Percentiles rank a stretch among this genome's conserved stretches.
phyloP scores from a whole-genome alignment of 495 filamentous ascomycete species.

The Friedmanniomyces simplex region DNA sequence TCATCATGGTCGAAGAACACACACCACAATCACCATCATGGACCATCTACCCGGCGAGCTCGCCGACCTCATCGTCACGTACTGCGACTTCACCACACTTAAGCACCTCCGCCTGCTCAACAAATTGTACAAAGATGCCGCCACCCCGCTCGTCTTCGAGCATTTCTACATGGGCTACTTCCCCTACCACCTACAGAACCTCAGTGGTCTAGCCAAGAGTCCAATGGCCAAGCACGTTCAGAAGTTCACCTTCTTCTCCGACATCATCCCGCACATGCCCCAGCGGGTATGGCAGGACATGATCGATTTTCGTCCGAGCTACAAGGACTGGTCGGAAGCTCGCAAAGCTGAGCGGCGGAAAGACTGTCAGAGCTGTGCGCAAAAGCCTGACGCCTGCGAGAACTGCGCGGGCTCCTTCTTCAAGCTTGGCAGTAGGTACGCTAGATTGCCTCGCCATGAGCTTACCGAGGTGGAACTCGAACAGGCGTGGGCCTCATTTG shows the following conservation, averaged over 20 bases:
- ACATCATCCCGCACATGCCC: background rate
- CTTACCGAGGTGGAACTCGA: background rate
- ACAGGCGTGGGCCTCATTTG: background rate
- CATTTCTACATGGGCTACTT: constrained; percentile 4
- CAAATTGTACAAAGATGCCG: background rate
- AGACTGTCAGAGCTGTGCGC: background rate
- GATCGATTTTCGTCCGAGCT: background rate
- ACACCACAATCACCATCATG: background rate
- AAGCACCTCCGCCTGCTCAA: background rate
- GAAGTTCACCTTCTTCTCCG: constrained; percentile 6
- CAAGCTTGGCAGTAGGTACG: too few relatives aligned
- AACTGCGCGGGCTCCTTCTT: too few relatives aligned
- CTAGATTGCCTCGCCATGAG: constrained; percentile 1
- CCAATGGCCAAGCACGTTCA: constrained; percentile 5
- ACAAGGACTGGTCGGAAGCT: too few relatives aligned
- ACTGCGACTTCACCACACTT: background rate
- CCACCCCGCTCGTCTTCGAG: constrained; percentile 3
- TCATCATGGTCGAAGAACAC: background rate
- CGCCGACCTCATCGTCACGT: background rate
- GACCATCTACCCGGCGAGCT: constrained; percentile 2
- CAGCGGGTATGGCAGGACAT: background rate
- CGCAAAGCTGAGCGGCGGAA: background rate
- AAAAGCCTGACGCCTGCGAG: too few relatives aligned
- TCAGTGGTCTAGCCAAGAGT: background rate
- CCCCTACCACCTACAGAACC: background rate